Evolutionary conservation across 2,329 filamentous ascomycete species (phyloP), one percentile per base, ranked within the genome.

Genomic region (Myotisia sp.): DNA sequence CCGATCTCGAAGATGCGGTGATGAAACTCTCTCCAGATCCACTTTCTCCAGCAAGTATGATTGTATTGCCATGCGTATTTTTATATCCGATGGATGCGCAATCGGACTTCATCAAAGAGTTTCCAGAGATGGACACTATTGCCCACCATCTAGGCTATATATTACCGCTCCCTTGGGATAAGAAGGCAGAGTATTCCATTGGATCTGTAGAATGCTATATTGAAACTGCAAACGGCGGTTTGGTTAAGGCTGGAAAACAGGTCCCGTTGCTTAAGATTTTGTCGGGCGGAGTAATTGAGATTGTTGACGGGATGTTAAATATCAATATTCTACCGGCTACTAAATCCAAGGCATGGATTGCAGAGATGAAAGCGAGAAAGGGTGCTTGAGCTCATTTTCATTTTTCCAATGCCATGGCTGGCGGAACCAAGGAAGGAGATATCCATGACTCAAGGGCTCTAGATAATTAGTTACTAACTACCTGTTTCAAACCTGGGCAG

Each of bases 161-260:
- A 6, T 72, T 98, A 38, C 87, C 86, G 2, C 58, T 85, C 48
- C 84, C 85, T 8, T 98, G 90, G 90, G 90, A 95, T 48, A 50
- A 55, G 10, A 62, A 68, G 40, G 58, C 67, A 2, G 74, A 74
- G 48, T 94, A 93, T 56, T 70, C 62, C 1, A 46, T 67, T 1
- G 64, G 65, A 0, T 64, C 59, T 1, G 82, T 93, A 3, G 85
- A 93, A 46, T 90, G 83, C 49, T 95, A 83, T 56, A 79, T 92
- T 65, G 85, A 94, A 63, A 95, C 85, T 0, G 59, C 60, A 3
- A 63, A 66, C 0, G 85, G 85, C 0, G 85, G 86, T 0, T 56
- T 98, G 47, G 73, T 93, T 48, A 94, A 92, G 62, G 76, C 86
- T 14, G 87, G 90, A 30, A 86, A 82, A 69, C 90, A 87, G 52